phyloP scores from a whole-genome alignment of 2,329 filamentous ascomycete genomes.

The Plectosphaerella plurivora region DNA sequence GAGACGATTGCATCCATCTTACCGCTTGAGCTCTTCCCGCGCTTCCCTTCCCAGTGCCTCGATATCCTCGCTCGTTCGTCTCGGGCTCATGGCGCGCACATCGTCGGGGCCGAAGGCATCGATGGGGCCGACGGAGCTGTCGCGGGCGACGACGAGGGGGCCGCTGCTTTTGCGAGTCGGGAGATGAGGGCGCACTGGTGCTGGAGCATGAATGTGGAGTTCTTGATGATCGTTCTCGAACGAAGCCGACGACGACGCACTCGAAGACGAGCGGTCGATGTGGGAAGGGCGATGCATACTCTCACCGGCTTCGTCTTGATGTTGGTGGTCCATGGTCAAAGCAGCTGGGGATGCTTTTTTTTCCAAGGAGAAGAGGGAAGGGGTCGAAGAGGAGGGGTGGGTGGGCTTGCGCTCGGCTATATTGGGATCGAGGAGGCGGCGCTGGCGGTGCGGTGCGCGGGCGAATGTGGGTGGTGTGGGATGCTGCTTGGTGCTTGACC shows the following conservation, averaged over 20 bases:
- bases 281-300: conserved; percentile 18
- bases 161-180: conserved; percentile 74
- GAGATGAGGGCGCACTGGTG: conserved; percentile 60
- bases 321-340: conserved; percentile 7
- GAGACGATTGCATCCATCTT: conserved; percentile 16
- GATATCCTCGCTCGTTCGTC: conserved; percentile 85
- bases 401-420: not conserved
- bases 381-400: not conserved
- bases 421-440: too few species aligned
- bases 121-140: conserved; percentile 67
- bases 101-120: conserved; percentile 82
- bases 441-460: too few species aligned
- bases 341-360: not conserved
- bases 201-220: conserved; percentile 41
- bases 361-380: not conserved
- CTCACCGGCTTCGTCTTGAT: conserved; percentile 13
- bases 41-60: conserved; percentile 83
- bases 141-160: conserved; percentile 76
- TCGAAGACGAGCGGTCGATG: conserved; percentile 29
- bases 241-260: conserved; percentile 23
- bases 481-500: too few species aligned
- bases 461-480: too few species aligned
- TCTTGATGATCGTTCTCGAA: conserved; percentile 28
- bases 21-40: conserved; percentile 60
- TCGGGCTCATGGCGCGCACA: conserved; percentile 89